A percentile compares a stretch with the other conserved stretches of the same genome.
Evolutionary conservation across 805 yeast genomes (phyloP).

Genomic region (Zygosaccharomyces lentus): DNA sequence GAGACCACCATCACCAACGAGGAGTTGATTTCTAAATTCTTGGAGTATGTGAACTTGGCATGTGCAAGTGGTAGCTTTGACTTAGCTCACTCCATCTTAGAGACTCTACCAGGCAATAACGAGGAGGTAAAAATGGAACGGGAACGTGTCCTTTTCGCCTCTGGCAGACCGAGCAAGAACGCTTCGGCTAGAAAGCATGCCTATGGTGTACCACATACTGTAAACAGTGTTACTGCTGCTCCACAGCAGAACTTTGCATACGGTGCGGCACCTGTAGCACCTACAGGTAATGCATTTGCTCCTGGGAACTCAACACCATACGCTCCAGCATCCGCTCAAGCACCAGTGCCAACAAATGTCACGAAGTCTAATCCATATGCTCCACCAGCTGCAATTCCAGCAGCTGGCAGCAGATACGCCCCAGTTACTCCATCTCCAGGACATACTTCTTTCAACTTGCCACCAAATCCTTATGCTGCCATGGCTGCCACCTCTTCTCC

Average conservation of each 20-base stretch:
- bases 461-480: conserved; percentile 31
- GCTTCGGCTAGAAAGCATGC: conserved; percentile 7
- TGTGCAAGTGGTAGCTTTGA: conserved; percentile 82
- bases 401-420: conserved; percentile 26
- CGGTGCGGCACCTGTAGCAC: conserved; percentile 1
- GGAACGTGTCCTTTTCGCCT: conserved; percentile 72
- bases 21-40: conserved; percentile 46
- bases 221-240: conserved; percentile 1
- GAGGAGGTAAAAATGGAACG: conserved; percentile 70
- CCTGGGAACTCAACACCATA: conserved; percentile 4
- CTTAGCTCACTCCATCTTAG: conserved; percentile 66
- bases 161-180: conserved; percentile 34
- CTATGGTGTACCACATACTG: conserved; percentile 8
- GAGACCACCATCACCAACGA: conserved; percentile 28
- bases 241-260: conserved; percentile 1
- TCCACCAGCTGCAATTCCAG: conserved; percentile 24
- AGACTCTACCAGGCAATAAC: conserved; percentile 66
- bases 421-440: conserved; percentile 7
- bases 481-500: conserved; percentile 20
- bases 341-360: conserved; percentile 2
- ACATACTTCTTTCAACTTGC: conserved; percentile 17
- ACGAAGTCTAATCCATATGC: conserved; percentile 19
- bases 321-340: conserved; percentile 3
- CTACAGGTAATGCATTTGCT: background rate
- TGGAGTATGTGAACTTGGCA: conserved; percentile 77